Base-by-base conservation (phyloP, 495 filamentous ascomycete genomes). In the Glarea lozoyensis region DNA sequence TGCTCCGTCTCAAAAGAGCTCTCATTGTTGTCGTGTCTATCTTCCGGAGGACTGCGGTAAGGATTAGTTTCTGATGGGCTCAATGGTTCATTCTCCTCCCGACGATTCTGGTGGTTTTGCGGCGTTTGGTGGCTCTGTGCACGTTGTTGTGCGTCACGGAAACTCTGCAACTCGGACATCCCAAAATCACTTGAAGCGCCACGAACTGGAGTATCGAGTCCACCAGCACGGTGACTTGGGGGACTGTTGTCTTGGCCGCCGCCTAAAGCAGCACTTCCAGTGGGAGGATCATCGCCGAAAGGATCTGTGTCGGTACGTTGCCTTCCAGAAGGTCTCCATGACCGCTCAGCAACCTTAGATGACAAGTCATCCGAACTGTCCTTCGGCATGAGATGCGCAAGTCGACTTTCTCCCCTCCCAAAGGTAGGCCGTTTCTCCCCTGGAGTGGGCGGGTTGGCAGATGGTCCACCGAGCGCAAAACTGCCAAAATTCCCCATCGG, bases 61-160 rank as follows among this genome's bases (percentile, higher is more conserved):
- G 92, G 93, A 60, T 98, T 98, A 1, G 92, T 97, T 47, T 94
- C 88, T 0, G 90, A 92, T 25, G 92, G 93, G 55, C 93, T 97
- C 47, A 84, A 74, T 5, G 81, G 81, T 48, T 88, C 84, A 38
- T 59, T 56, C 15, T 73, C 67, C 37, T 63, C 70, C 37, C 73
- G 72, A 40, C 68, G 62, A 39, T 67, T 71, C 43, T 52, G 75
- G 33, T 67, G 73, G 52, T 69, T 79, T 50, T 70, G 58, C 61
- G 49, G 62, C 10, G 29, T 45, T 23, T 53, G 50, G 9, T 40
- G 43, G 48, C 52, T 42, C 49, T 56, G 38, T n/a, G n/a, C n/a
- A n/a, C n/a, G n/a, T n/a, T n/a, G n/a, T n/a, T n/a, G n/a, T 59
- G 68, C 55, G 52, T 42, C 81, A 39, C 69, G 83, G 60, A 70